Base-by-base conservation (phyloP, 129 eudicot species). In the Helianthus tuberosus region DNA sequence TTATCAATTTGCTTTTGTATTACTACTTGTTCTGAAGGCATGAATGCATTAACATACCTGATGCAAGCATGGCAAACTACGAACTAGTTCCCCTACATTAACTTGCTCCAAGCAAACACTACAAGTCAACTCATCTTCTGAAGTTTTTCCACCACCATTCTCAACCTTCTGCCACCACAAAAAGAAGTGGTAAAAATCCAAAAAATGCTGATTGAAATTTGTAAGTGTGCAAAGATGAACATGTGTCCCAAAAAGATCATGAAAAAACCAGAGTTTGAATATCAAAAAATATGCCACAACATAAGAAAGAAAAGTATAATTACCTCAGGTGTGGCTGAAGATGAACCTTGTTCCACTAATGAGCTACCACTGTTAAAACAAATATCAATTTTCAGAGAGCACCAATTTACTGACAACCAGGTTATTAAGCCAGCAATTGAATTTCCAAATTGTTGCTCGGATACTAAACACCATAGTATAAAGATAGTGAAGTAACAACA, bases 41-140 rank as follows among this genome's bases (percentile, higher is more conserved):
- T 64, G 9, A 53, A 50, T 29, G 17, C 11, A 75, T 20, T 16
- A 35, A 47, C 41, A 60, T 60, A 90, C 98, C 98, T 93, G 92
- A 81, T 93, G 98, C 80, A 93, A 76, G 71, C 98, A 93, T 69
- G 98, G 98, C 86, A 92, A 85, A 80, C 89, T 89, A 49, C 98
- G 98, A 23, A 92, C 78, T 11, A 83, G 84, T 64, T 92, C 98
- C 43, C 98, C 98, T 8, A 51, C 88, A 80, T 74, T 82, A 48
- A 92, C 98, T 81, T 88, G 96, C 86, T 92, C 98, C 86, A 92
- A 89, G 87, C 98, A 92, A 77, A 92, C 94, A 72, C 89, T 92
- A 68, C 98, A 92, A 62, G 96, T 92, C 69, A 92, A 79, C 27
- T 92, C 98, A 69, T 92, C 98, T 63, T 87, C 94, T 5, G 87